Conservation (phyloP, 116 monocot species). For the Zostera marina region DNA sequence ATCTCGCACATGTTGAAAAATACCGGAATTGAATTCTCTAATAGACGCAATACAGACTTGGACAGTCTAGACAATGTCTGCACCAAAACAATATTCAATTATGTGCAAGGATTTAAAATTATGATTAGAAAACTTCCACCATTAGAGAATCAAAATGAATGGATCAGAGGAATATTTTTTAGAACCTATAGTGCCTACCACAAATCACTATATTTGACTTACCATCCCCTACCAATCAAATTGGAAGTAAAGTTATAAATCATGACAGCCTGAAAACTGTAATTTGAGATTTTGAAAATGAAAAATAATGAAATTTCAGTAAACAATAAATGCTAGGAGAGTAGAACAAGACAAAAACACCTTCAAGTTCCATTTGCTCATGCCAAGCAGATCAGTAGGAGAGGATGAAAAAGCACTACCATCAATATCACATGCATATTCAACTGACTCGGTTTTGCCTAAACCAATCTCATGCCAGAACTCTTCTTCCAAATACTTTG, state of each 20-base stretch:
- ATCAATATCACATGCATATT: constrained; percentile 98
- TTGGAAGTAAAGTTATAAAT: background rate
- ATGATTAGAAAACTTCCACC: background rate
- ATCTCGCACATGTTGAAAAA: background rate
- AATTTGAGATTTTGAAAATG: background rate
- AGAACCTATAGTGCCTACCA: background rate
- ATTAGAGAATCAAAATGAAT: background rate
- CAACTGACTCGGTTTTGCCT: constrained; percentile 77
- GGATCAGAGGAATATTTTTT: background rate
- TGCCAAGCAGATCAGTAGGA: constrained; percentile 70
- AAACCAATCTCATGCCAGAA: constrained; percentile 94
- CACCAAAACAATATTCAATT: background rate
- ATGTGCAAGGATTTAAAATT: too few species aligned
- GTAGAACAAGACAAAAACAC: constrained; percentile 11
- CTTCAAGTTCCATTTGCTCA: constrained; percentile 96
- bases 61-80: constrained; percentile 66
- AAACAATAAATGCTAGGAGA: background rate
- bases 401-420: constrained; percentile 96
- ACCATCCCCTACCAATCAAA: too few species aligned
- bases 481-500: constrained; percentile 81
- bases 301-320: background rate
- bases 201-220: background rate
- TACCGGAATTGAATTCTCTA: constrained; percentile 63
- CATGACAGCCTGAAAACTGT: background rate
- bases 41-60: constrained; percentile 50